A percentile compares a stretch with the other conserved stretches of the same genome.
Conservation (phyloP, 106 monocot species). For the Dioscorea alata region DNA sequence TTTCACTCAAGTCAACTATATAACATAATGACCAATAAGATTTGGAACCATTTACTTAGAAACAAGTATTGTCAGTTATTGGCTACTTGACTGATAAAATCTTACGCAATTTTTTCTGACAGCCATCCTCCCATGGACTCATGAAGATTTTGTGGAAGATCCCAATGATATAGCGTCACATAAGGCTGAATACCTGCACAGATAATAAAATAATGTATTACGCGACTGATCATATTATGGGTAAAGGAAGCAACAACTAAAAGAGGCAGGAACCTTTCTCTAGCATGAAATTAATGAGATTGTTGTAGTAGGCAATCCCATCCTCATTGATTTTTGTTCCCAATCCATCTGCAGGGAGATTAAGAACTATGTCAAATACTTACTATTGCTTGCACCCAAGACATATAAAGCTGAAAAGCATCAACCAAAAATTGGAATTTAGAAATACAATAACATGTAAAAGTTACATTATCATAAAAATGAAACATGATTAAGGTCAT, state of each 20-base stretch:
- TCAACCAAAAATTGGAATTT: too few relatives aligned
- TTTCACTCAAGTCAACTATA: too few relatives aligned
- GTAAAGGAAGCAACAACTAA: conserved; percentile 12
- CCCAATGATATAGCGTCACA: conserved; percentile 94
- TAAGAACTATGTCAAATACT: not conserved
- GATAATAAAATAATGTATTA: conserved; percentile 4
- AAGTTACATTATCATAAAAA: too few relatives aligned
- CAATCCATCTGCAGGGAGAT: conserved; percentile 67
- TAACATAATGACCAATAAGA: too few relatives aligned
- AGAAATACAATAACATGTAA: too few relatives aligned
- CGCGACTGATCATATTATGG: not conserved
- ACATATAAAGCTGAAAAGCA: too few relatives aligned
- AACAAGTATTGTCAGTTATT: too few relatives aligned
- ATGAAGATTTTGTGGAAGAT: conserved; percentile 79
- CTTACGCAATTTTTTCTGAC: conserved; percentile 78
- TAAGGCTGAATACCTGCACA: conserved; percentile 86
- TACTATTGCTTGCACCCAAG: not conserved
- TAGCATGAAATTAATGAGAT: conserved; percentile 70
- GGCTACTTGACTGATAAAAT: not conserved
- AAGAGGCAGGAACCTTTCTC: conserved; percentile 62
- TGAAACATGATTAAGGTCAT: too few relatives aligned
- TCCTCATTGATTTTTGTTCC: conserved; percentile 66
- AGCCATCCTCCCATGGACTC: conserved; percentile 76
- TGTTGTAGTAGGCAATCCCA: conserved; percentile 87
- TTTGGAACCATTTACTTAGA: too few relatives aligned